These are phyloP conservation scores for Russula ochroleuca DNA, from an alignment of 768 basidiomycete species.

Conservation along the genomic window DNA sequence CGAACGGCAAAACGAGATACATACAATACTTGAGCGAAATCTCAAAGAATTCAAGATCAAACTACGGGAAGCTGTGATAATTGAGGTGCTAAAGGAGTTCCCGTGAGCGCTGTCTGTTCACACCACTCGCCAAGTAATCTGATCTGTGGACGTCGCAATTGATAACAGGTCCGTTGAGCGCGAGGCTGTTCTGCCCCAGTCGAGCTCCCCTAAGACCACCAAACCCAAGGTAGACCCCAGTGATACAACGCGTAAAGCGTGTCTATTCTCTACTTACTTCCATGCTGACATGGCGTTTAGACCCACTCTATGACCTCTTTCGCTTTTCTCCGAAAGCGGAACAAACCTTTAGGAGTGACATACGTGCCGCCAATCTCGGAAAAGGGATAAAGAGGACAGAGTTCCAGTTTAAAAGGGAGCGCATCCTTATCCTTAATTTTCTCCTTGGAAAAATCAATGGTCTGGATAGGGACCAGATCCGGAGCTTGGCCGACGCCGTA, in stretches of 20 bases:
- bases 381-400: background rate
- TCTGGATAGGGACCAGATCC: background rate
- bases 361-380: conserved; percentile 7
- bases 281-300: background rate
- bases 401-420: conserved; percentile 12
- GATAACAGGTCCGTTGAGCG: conserved; percentile 1
- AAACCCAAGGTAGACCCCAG: background rate
- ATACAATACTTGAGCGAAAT: background rate
- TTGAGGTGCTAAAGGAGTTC: conserved; percentile 6
- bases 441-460: background rate
- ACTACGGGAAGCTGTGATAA: conserved; percentile 3
- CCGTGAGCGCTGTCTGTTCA: background rate
- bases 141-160: background rate
- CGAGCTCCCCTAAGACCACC: background rate
- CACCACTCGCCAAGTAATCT: rapidly evolving
- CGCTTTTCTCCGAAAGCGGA: conserved; percentile 2
- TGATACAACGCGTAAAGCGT: background rate
- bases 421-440: conserved; percentile 1
- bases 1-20: conserved; percentile 1
- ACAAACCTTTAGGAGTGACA: background rate
- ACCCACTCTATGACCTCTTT: conserved; percentile 11
- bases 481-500: background rate
- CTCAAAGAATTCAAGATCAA: background rate
- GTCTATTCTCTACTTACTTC: too few relatives aligned
- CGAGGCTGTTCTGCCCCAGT: conserved; percentile 3